Evolutionary conservation across 345 rosid genomes (phyloP), one percentile per base, ranked within the genome.

Genomic region (Lepidium sativum): DNA sequence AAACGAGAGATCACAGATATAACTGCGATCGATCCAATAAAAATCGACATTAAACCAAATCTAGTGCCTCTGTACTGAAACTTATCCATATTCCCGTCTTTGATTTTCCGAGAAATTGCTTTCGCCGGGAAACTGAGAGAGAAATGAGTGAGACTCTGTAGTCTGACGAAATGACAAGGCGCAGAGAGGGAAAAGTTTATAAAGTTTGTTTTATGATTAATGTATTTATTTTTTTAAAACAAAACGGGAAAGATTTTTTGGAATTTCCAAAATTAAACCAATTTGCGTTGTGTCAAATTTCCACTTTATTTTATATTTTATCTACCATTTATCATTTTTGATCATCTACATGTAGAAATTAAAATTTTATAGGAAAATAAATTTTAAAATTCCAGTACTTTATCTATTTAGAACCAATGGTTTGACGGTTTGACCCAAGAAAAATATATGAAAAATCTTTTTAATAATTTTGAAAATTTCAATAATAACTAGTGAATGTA

Each of bases 1-100:
- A 20, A 41, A 8, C 54, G 67, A 31, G 76, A 73, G 37, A 73
- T 18, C 17, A 70, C 8, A 13, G 52, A 32, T 14, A 80, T 34
- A 1, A 71, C 12, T 31, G 70, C 68, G 39, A 81, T 41, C 3
- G 81, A 70, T 52, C 67, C 44, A 8, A 72, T 41, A 17, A 44
- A 63, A 21, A 72, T 43, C 51, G 32, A 51, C 1, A 60, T 12
- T 62, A 72, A 72, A n/a, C 55, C 43, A 45, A 29, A 20, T 21
- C 65, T 21, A 31, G 70, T 66, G 15, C 32, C 32, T 53, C 47
- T 8, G 6, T 8, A 1, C 29, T 53, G 68, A 59, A 59, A 45
- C 44, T 44, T 59, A 8, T 66, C 63, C 77, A 72, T 1, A 14
- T n/a, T 42, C 29, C 12, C 15, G 31, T n/a, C n/a, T 71, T 6